A percentile compares a stretch with the other conserved stretches of the same genome.
These are phyloP conservation scores for Fusarium euwallaceae DNA, from an alignment of 2,329 filamentous ascomycete species.

Conservation along the genomic window DNA sequence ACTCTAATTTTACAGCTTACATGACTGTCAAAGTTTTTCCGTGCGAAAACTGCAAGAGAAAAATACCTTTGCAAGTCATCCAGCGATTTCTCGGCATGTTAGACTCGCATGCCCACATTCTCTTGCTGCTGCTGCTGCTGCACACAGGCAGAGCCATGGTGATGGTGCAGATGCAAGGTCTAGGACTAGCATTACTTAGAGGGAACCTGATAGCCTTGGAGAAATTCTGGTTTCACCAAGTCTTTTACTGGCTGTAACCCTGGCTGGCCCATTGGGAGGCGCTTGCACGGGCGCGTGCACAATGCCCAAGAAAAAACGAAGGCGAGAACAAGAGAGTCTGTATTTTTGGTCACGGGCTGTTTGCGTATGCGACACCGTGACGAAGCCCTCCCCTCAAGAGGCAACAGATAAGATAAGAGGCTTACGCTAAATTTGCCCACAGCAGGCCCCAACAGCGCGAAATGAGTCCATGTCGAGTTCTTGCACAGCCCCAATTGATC, in stretches of 20 bases:
- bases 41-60: not conserved
- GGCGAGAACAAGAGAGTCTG: not conserved
- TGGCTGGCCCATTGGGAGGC: not conserved
- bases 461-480: not conserved
- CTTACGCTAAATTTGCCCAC: not conserved
- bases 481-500: not conserved
- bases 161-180: no score
- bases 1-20: not conserved
- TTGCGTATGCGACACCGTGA: not conserved
- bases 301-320: not conserved
- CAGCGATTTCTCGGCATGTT: not conserved
- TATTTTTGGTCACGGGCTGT: not conserved
- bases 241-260: not conserved
- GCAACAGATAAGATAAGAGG: not conserved
- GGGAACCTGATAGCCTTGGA: not conserved
- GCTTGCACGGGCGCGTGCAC: not conserved
- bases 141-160: no score
- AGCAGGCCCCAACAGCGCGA: not conserved
- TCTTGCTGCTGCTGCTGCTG: not conserved
- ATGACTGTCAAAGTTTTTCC: not conserved
- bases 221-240: not conserved
- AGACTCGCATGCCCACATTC: not conserved
- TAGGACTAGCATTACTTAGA: not conserved
- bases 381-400: not conserved
- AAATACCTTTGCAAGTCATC: not conserved